A percentile compares a stretch with the other conserved stretches of the same genome.
Evolutionary conservation across 805 yeast species (phyloP).

Genomic region (Aciculoconidium aculeatum): DNA sequence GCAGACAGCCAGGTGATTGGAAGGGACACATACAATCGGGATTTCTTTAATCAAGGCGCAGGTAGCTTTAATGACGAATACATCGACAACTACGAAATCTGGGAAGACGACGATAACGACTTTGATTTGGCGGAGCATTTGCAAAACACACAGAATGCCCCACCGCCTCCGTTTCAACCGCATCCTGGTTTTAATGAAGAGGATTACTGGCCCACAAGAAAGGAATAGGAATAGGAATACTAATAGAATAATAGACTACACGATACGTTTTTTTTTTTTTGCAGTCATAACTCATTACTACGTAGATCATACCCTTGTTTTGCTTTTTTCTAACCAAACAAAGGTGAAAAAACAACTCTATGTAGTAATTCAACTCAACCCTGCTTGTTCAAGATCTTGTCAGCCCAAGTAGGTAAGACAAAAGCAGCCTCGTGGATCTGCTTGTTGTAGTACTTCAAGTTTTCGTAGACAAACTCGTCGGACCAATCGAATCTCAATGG

Average conservation of each 20-base stretch:
- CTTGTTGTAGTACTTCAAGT: constrained; percentile 78
- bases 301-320: constrained; percentile 4
- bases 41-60: too few relatives aligned
- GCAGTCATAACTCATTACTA: constrained; percentile 6
- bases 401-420: constrained; percentile 89
- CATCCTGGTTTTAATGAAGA: constrained; percentile 40
- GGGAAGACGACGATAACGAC: constrained; percentile 11
- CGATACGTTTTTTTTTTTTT: too few relatives aligned
- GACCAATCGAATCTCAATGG: constrained; percentile 63
- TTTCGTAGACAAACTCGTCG: constrained; percentile 53
- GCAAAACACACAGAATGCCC: constrained; percentile 8
- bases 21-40: too few relatives aligned
- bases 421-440: constrained; percentile 84
- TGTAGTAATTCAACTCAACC: constrained; percentile 6
- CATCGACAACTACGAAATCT: constrained; percentile 21
- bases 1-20: too few relatives aligned
- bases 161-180: constrained; percentile 41
- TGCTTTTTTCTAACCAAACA: constrained; percentile 7
- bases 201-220: constrained; percentile 38
- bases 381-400: constrained; percentile 32
- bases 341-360: constrained; percentile 4
- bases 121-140: constrained; percentile 5
- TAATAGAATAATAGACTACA: too few relatives aligned
- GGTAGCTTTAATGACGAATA: constrained; percentile 21
- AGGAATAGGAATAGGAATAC: too few relatives aligned